Evolutionary conservation across 2,329 filamentous ascomycete genomes (phyloP).

Genomic region (Penicillium sp.): DNA sequence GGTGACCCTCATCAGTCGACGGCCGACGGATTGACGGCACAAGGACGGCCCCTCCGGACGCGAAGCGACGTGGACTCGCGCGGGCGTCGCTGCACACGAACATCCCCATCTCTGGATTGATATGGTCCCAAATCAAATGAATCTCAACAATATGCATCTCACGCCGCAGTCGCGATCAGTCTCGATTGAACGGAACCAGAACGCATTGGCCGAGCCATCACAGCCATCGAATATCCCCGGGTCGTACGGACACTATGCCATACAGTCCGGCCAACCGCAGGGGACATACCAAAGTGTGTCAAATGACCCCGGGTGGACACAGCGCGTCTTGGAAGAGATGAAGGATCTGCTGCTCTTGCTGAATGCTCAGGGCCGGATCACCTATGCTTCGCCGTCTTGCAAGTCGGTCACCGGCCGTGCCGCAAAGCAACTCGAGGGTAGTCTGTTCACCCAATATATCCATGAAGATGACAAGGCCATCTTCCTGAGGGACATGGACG

Average conservation of each 20-base stretch:
- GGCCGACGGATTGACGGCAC: background rate
- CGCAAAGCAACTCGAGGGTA: slow-evolving; percentile 63
- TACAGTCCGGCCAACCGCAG: slow-evolving; percentile 10
- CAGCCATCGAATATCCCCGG: slow-evolving; percentile 10
- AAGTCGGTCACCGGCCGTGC: slow-evolving; percentile 69
- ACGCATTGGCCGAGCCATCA: slow-evolving; percentile 2
- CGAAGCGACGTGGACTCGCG: background rate
- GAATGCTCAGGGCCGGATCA: slow-evolving; percentile 73
- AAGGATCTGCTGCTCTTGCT: slow-evolving; percentile 85
- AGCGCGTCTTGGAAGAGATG: slow-evolving; percentile 81
- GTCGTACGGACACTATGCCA: slow-evolving; percentile 10
- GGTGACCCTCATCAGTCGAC: background rate
- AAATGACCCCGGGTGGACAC: slow-evolving; percentile 71
- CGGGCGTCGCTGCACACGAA: background rate
- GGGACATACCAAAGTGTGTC: slow-evolving; percentile 46
- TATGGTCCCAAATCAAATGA: slow-evolving; percentile 14
- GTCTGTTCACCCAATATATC: slow-evolving; percentile 72
- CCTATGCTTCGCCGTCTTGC: slow-evolving; percentile 78
- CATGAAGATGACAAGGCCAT: slow-evolving; percentile 79
- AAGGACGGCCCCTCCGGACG: background rate
- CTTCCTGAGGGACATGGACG: slow-evolving; percentile 82
- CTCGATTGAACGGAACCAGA: slow-evolving; percentile 9
- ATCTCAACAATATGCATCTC: slow-evolving; percentile 8
- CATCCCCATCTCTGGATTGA: background rate
- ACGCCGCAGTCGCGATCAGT: slow-evolving; percentile 5